Evolutionary conservation across 2,329 filamentous ascomycete species (phyloP).

Genomic region (Neurospora sp.): DNA sequence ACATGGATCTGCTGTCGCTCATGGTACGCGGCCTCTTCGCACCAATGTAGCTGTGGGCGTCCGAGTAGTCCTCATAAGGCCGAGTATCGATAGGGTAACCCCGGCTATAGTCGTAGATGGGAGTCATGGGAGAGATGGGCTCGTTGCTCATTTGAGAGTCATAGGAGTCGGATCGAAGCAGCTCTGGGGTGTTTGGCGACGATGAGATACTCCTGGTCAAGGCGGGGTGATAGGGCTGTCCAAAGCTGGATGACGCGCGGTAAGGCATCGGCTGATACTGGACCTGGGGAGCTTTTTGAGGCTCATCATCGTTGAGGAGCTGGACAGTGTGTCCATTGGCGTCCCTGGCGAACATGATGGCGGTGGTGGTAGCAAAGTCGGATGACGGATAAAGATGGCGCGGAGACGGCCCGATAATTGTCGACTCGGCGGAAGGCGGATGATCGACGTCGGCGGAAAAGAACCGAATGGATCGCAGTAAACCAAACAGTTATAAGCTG

Average conservation of each 20-base stretch:
- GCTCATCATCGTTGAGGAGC: constrained; percentile 46
- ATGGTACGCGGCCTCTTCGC: constrained; percentile 34
- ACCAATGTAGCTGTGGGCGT: constrained; percentile 20
- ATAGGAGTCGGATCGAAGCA: constrained; percentile 52
- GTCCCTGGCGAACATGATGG: constrained; percentile 44
- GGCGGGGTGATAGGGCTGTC: constrained; percentile 22
- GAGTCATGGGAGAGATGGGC: constrained; percentile 46
- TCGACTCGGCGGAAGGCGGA: neutral
- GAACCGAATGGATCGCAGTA: neutral
- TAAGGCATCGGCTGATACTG: constrained; percentile 20
- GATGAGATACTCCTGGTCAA: constrained; percentile 32
- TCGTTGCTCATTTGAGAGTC: constrained; percentile 50
- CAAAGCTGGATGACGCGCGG: constrained; percentile 15
- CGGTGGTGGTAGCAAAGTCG: constrained; percentile 8
- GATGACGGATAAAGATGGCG: neutral
- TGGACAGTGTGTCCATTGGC: constrained; percentile 49
- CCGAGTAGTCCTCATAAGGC: constrained; percentile 27
- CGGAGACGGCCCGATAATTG: neutral
- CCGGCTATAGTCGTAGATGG: constrained; percentile 27
- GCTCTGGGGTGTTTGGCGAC: constrained; percentile 43
- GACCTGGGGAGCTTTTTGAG: constrained; percentile 14
- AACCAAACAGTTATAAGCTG: neutral
- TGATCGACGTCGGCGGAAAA: neutral
- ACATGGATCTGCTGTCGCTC: constrained; percentile 35
- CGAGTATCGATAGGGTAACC: constrained; percentile 10